Evolutionary conservation across 768 basidiomycete genomes (phyloP), one percentile per base, ranked within the genome.

Genomic region (Rhodotorula sphaerocarpa): DNA sequence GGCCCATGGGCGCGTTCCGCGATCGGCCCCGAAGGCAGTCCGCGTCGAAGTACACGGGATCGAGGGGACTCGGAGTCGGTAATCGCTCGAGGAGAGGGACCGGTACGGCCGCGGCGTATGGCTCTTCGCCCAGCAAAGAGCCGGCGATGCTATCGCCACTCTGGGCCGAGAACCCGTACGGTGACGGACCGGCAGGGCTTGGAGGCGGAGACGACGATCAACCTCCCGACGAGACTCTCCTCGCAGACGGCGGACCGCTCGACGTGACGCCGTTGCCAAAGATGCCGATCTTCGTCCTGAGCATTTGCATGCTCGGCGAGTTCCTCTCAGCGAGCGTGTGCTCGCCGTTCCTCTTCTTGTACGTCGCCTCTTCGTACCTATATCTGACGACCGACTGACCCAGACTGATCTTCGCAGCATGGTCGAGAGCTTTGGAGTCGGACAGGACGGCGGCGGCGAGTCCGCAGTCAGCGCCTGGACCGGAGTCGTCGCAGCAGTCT

Each of bases 381-480:
- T 52, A 18, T 25, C 23, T 30, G 21, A 27, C n/a, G n/a, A n/a
- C n/a, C n/a, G n/a, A n/a, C n/a, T n/a, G n/a, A n/a, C n/a, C n/a
- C n/a, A n/a, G n/a, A n/a, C n/a, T n/a, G n/a, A n/a, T n/a, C 42
- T 34, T 36, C 23, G 43, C n/a, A 46, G 56, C 36, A 57, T 65
- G 67, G 63, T 70, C 54, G 54, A 67, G 70, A 73, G 72, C 45
- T 76, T 76, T 62, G 75, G 75, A 56, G 66, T 73, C 36, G 69
- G 65, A 53, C 86, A 86, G 72, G 82, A 81, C 51, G 83, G 82
- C 69, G 78, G 81, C 27, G 86, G 85, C 50, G 90, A 92, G 70
- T 83, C 90, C 3, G 84, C 86, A 54, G 86, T 90, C 33, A 91
- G 90, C 30, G 87, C 87, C 66, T 89, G 86, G 84, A 88, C 88